Evolutionary conservation across 2,329 filamentous ascomycete genomes (phyloP), one percentile per base, ranked within the genome.

Genomic region (Cordyceps pruinosa): DNA sequence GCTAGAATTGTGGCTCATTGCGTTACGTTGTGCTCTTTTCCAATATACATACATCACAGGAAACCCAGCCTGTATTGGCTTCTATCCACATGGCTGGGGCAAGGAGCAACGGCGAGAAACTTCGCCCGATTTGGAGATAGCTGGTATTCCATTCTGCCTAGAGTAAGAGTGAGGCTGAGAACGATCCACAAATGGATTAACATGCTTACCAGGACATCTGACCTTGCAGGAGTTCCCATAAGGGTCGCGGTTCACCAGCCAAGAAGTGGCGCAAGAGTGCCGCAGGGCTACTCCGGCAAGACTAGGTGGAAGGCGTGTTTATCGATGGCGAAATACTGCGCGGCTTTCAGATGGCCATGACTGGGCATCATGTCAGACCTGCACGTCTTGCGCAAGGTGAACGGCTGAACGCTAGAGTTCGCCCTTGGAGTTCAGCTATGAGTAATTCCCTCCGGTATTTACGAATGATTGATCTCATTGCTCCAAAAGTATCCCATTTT

Each of bases 181-280:
- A 17, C 13, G 17, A 50, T 50, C 48, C 48, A 39, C 48, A 50
- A 34, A 50, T 50, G 28, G 23, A 50, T 28, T 39, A 28, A 39
- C 48, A 50, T 39, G 48, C 48, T 50, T 17, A 50, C 48, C 46
- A 10, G 23, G n/a, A 34, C 35, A n/a, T 50, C 48, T 50, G 48
- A 50, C 48, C 34, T 9, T 39, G 48, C 48, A 50, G 48, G 17
- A 50, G 23, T 23, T 39, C 34, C 17, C 48, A 17, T 39, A 21
- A 30, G 28, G 45, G 28, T 47, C 28, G 26, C 45, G 34, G 26
- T 19, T 28, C n/a, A 32, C 28, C n/a, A 8, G n/a, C 23, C 34
- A 4, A 21, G 17, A 13, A 19, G 48, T 50, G 34, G 48, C 34
- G 34, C 17, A 19, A 4, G 17, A 19, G 23, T 19, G 12, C 23